Evolutionary conservation across 148 eudicot species (phyloP), one percentile per base, ranked within the genome.

Genomic region (Nepenthes gracilis): DNA sequence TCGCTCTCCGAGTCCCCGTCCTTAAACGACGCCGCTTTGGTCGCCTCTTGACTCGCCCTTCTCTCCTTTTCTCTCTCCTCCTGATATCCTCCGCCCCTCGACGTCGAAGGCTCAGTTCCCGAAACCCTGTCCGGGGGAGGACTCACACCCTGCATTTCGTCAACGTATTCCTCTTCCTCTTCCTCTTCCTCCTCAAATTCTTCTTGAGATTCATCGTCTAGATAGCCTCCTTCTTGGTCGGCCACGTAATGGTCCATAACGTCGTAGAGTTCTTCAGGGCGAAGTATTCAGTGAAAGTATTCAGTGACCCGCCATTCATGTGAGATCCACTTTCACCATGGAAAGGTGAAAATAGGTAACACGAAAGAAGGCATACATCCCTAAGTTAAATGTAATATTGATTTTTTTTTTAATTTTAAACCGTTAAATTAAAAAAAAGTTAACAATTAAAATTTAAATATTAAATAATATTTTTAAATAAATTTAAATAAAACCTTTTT

Each of bases 181-280:
- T 43, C 65, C 33, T 63, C 63, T 5, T 35, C 64, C 2, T 35
- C 47, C 2, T 63, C 62, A 4, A 45, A 71, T 0, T 54, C 77
- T 0, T 72, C 70, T 0, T 64, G 75, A 5, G 61, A 72, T 0
- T 71, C 71, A 0, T 62, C 63, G 0, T 61, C 65, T 40, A 40
- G 6, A 40, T 40, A 40, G 8, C 4, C 45, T 9, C 64, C 71
- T 2, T 66, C 74, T 32, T 57, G 15, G 6, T 52, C 55, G 5
- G 32, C 55, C 32, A 52, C 2, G 14, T 52, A 14, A 1, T 52
- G 15, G 6, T 52, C 55, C 55, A 52, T 32, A 5, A 13, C 15
- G 2, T 6, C 2, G 14, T 13, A n/a, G 23, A 52, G 32, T 7
- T 52, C 15, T 14, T 52, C 55, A 23, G 23, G 45, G 4, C 8